Base-by-base conservation (phyloP, 768 basidiomycete genomes). In the Suillus hirtellus region DNA sequence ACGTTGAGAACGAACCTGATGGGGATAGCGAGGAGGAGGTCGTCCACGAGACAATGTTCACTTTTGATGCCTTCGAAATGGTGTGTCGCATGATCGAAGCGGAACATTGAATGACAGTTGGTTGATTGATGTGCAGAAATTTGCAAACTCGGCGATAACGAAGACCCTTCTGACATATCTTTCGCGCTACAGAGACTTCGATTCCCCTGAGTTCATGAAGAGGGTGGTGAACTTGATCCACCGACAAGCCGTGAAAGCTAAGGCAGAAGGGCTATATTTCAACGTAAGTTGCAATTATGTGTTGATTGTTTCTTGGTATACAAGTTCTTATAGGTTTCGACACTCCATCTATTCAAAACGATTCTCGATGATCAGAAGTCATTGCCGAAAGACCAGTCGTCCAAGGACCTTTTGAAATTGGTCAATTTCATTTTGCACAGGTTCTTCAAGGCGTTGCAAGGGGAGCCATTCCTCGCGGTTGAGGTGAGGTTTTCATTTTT, bases 201-300 rank as follows among this genome's bases (percentile, higher is more conserved):
- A 77, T 63, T 71, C 74, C 35, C 77, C 90, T 0, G 93, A 98
- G 69, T 84, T 89, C 72, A 90, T 99, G 88, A 93, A 92, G 73
- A 86, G 95, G 54, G 89, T 94, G 44, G 95, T 99, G 40, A 86
- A 84, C 67, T 78, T 99, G 68, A 82, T 99, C 68, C 93, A 99
- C 73, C 86, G 97, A 15, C 93, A 96, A 67, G 95, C 89, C 52
- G 86, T 99, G 65, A 89, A 85, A 69, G 89, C 90, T 17, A 95
- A 97, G 73, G 93, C 95, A 1, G 97, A 99, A 73, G 96, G 90
- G 0, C 77, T 99, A 10, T 99, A 94, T 76, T 99, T 96, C 85
- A 93, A 96, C 78, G 96, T 95, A 64, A 60, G 84, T 75, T 38
- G 10, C 21, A 35, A 47, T 58, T 56, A 47, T 27, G 17, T 59